Conservation (phyloP, 495 filamentous ascomycete species). For the Neurospora sp. region DNA sequence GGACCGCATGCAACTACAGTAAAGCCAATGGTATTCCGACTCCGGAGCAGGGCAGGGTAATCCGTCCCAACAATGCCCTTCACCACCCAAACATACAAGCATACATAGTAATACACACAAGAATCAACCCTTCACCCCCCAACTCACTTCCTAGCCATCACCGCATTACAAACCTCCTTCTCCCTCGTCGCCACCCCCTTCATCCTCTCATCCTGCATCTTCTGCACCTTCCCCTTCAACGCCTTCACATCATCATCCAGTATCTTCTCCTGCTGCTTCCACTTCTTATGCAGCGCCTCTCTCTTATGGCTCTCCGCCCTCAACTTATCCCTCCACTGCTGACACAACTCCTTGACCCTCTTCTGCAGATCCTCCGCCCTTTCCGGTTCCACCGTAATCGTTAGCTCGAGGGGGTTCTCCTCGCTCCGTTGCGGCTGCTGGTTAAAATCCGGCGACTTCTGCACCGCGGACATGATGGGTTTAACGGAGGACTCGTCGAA, state of each 20-base stretch:
- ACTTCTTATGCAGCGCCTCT: slow-evolving; percentile 54
- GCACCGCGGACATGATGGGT: slow-evolving; percentile 60
- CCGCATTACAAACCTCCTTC: slow-evolving; percentile 49
- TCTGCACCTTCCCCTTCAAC: slow-evolving; percentile 60
- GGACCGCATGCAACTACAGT: neutral
- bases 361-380: slow-evolving; percentile 52
- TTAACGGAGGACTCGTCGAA: slow-evolving; percentile 51
- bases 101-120: neutral
- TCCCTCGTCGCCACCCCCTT: slow-evolving; percentile 58
- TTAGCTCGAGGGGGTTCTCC: slow-evolving; percentile 59
- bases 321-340: slow-evolving; percentile 52
- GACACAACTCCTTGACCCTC: slow-evolving; percentile 45
- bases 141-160: slow-evolving; percentile 10
- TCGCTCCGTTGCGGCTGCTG: slow-evolving; percentile 63
- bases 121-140: neutral
- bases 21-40: neutral
- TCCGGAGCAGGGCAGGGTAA: neutral
- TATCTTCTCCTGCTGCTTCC: slow-evolving; percentile 48
- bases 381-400: slow-evolving; percentile 56
- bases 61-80: neutral
- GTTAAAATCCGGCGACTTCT: slow-evolving; percentile 50
- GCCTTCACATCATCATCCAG: slow-evolving; percentile 59
- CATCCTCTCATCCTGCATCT: slow-evolving; percentile 59
- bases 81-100: neutral
- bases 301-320: slow-evolving; percentile 43